Base-by-base conservation (phyloP, 2,329 filamentous ascomycete species). In the Ceratocystiopsis sp. region DNA sequence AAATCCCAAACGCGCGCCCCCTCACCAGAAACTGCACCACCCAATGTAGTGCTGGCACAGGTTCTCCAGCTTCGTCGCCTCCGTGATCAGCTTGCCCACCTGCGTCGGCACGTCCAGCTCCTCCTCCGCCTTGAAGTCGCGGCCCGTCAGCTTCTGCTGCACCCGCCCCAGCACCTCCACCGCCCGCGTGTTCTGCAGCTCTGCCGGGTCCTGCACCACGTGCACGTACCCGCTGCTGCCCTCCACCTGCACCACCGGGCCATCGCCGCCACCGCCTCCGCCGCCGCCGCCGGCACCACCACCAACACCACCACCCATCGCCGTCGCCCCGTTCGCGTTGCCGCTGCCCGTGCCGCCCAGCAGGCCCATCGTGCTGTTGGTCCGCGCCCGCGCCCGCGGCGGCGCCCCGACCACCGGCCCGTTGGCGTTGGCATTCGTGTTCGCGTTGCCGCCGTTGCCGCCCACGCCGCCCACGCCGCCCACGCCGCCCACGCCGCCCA, bases 21-120 rank as follows among this genome's bases (percentile, higher is more conserved):
- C 29, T 57, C 62, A 96, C 89, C 89, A 96, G 71, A 95, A 96
- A 62, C 84, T 93, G 64, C 89, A 96, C 89, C 89, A 96, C 50
- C 91, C 91, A 54, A 96, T 94, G 60, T 95, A 98, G 66, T 96
- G 91, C 68, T 96, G 91, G 59, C 91, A 98, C 48, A 98, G 67
- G 59, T 96, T 96, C 71, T 96, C 91, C 53, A 96, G 68, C 57
- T 91, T 95, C 8, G 91, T 98, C 18, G 91, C 91, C 66, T 98
- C 89, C 48, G 82, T 80, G 53, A 99, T 82, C 54, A 99, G 66
- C 60, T 93, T 89, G 61, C 94, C 89, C 6, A 98, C 93, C 63
- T 99, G 91, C 48, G 77, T 76, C 44, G 84, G 78, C 18, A 93
- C 78, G 45, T 78, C 80, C 49, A 98, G 69, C 62, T 96, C 89